Conservation (phyloP, 306 rosid genomes). For the Vigna unguiculata region DNA sequence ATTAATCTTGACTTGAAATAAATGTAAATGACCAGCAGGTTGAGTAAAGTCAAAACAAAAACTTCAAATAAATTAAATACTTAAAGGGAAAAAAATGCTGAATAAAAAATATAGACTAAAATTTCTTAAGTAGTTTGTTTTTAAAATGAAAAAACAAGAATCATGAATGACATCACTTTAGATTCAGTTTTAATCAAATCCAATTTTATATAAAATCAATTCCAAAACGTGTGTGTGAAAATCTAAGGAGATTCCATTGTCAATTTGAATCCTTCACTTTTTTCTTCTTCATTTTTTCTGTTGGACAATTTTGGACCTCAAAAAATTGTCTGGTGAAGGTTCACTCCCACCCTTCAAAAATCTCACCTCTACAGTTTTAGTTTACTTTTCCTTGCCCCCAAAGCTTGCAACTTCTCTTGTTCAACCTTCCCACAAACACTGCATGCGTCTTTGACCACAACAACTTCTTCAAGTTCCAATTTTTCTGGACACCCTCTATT, state of each 20-base stretch:
- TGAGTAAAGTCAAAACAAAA: no score
- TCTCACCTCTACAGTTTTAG: slow-evolving; percentile 36
- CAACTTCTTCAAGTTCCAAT: slow-evolving; percentile 40
- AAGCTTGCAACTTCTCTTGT: slow-evolving; percentile 40
- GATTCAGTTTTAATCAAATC: background rate
- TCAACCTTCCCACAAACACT: slow-evolving; percentile 44
- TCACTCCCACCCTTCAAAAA: slow-evolving; percentile 58
- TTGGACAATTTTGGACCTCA: slow-evolving; percentile 68
- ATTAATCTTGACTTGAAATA: no score
- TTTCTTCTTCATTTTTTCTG: background rate
- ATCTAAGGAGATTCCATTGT: slow-evolving; percentile 30
- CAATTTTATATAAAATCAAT: background rate
- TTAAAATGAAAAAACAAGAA: background rate
- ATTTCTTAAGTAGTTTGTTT: background rate
- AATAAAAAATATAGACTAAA: no score
- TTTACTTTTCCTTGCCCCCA: slow-evolving; percentile 53
- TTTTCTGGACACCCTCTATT: slow-evolving; percentile 52
- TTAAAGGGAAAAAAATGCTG: no score
- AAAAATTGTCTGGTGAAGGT: slow-evolving; percentile 58
- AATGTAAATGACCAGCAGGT: no score
- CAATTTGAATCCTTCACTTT: slow-evolving; percentile 46
- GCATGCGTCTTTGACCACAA: slow-evolving; percentile 58
- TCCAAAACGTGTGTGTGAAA: background rate
- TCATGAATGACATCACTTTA: background rate
- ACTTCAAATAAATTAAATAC: no score